Conservation (phyloP, 768 basidiomycete species). For the Tulasnella calospora region DNA sequence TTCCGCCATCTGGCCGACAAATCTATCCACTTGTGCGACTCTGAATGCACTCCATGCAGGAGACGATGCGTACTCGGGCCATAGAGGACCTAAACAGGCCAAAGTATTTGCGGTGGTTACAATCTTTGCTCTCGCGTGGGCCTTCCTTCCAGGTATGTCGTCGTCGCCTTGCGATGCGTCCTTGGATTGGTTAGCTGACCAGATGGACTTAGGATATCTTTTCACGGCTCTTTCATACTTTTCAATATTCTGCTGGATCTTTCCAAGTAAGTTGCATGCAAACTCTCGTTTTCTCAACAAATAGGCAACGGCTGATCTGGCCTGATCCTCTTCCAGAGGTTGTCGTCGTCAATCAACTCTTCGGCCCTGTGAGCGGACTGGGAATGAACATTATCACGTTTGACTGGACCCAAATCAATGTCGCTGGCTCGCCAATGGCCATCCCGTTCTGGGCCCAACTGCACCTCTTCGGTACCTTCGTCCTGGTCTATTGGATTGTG, state of each 20-base stretch:
- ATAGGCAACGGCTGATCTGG: background rate
- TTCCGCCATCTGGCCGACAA: constrained; percentile 97
- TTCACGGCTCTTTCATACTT: constrained; percentile 85
- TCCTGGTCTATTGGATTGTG: constrained; percentile 88
- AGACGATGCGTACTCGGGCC: constrained; percentile 51
- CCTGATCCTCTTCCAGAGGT: constrained; percentile 42
- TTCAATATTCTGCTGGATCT: constrained; percentile 89
- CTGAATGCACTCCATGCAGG: constrained; percentile 96
- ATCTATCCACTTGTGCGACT: constrained; percentile 87
- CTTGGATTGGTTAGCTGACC: background rate
- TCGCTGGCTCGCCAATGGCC: constrained; percentile 65
- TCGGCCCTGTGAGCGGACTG: constrained; percentile 77
- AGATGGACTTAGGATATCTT: constrained; percentile 59
- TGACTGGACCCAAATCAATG: constrained; percentile 79
- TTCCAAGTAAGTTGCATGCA: constrained; percentile 30
- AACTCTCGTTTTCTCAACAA: background rate
- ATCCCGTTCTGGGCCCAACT: constrained; percentile 97
- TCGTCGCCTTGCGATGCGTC: background rate
- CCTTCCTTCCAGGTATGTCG: constrained; percentile 78
- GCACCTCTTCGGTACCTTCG: constrained; percentile 81
- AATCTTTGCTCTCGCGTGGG: constrained; percentile 68
- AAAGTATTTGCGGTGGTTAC: constrained; percentile 70
- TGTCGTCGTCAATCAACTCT: constrained; percentile 81
- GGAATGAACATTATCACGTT: constrained; percentile 90
- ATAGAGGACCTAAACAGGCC: constrained; percentile 61